phyloP scores from a whole-genome alignment of 495 filamentous ascomycete species.

The Annulohypoxylon nitens region DNA sequence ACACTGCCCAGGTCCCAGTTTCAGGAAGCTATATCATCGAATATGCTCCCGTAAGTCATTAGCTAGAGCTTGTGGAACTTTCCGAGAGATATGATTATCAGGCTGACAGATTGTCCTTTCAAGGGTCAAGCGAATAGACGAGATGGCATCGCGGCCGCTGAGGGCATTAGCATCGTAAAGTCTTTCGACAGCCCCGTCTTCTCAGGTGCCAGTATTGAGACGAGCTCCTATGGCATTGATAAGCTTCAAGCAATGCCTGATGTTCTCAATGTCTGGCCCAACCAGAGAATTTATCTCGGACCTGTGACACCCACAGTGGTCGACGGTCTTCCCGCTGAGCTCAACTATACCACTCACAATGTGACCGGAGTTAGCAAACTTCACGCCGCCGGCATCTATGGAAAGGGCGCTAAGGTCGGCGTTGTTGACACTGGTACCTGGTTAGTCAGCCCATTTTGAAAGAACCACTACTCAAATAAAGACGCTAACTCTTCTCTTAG shows the following conservation, averaged over 20 bases:
- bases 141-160: constrained; percentile 26
- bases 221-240: constrained; percentile 20
- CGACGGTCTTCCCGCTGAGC: constrained; percentile 17
- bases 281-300: constrained; percentile 26
- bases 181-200: constrained; percentile 42
- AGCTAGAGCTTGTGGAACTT: neutral
- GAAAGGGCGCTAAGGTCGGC: constrained; percentile 38
- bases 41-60: constrained; percentile 28
- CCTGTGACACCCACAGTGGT: constrained; percentile 14
- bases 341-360: constrained; percentile 38
- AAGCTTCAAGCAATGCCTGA: constrained; percentile 28
- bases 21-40: constrained; percentile 25
- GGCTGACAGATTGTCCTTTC: neutral
- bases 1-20: constrained; percentile 7
- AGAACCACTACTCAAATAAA: neutral
- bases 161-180: constrained; percentile 43
- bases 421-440: constrained; percentile 56
- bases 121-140: constrained; percentile 29
- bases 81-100: neutral
- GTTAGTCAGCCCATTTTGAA: constrained; percentile 47
- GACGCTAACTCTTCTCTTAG: constrained; percentile 4
- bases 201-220: constrained; percentile 39
- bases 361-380: constrained; percentile 38
- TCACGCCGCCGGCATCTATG: constrained; percentile 35
- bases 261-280: constrained; percentile 34